Conservation (phyloP, 2,329 filamentous ascomycete genomes). For the Xylariaceae sp. region DNA sequence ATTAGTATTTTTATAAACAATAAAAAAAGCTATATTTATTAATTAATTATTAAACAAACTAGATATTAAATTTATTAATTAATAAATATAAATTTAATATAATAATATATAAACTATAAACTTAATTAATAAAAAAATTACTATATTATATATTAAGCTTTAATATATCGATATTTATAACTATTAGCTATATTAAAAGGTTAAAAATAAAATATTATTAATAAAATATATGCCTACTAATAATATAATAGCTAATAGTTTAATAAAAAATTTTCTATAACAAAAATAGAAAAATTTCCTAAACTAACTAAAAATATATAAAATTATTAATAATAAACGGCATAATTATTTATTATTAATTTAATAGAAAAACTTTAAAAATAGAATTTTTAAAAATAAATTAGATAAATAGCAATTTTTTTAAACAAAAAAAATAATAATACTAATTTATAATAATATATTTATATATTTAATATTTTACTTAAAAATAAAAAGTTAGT, state of each 20-base stretch:
- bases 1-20: background rate
- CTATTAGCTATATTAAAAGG: background rate
- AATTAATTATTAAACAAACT: background rate
- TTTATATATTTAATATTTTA: background rate
- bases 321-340: no score
- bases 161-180: background rate
- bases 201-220: background rate
- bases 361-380: background rate
- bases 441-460: background rate
- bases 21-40: background rate
- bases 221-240: background rate
- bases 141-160: background rate
- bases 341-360: background rate
- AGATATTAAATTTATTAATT: background rate
- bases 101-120: conserved; percentile 1
- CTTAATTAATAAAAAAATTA: background rate
- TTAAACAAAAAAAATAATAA: background rate
- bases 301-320: background rate
- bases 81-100: background rate
- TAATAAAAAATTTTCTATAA: background rate
- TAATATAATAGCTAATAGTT: background rate
- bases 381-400: background rate
- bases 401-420: background rate
- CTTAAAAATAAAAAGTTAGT: background rate
- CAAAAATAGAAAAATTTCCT: background rate